Evolutionary conservation across 257 asterid genomes (phyloP).

Genomic region (Ilex asprella): DNA sequence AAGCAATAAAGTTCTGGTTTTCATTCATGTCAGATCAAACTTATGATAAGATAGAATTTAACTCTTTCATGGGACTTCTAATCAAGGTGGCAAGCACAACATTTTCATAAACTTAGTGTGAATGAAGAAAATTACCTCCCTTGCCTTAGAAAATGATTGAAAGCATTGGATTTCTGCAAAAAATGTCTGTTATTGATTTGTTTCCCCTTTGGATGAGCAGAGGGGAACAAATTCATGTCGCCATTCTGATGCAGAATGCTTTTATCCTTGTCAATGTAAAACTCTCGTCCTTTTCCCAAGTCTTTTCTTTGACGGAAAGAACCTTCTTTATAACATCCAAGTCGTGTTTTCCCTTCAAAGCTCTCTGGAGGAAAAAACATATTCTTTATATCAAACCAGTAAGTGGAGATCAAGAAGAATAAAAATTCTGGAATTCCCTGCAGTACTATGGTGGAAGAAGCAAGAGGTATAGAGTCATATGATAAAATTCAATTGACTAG

Average conservation of each 20-base stretch:
- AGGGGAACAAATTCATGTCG: slow-evolving; percentile 21
- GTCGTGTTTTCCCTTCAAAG: slow-evolving; percentile 30
- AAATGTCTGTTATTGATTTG: slow-evolving; percentile 27
- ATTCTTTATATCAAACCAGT: slow-evolving; percentile 18
- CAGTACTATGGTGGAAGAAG: not conserved
- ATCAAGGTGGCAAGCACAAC: slow-evolving; percentile 5
- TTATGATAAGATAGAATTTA: not conserved
- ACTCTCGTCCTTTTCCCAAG: slow-evolving; percentile 32
- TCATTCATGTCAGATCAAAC: not conserved
- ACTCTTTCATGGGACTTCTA: not conserved
- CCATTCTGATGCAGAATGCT: slow-evolving; percentile 21
- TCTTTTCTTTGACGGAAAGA: slow-evolving; percentile 36
- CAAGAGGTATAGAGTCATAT: not conserved
- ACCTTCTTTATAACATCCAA: slow-evolving; percentile 31
- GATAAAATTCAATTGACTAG: slow-evolving; percentile 9
- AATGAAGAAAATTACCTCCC: slow-evolving; percentile 50
- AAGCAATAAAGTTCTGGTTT: not conserved
- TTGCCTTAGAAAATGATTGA: slow-evolving; percentile 68
- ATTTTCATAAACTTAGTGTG: not conserved
- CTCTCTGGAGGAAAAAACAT: slow-evolving; percentile 34
- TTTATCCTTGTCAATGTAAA: slow-evolving; percentile 30
- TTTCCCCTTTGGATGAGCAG: slow-evolving; percentile 43
- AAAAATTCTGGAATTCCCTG: slow-evolving; percentile 1
- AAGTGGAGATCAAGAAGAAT: not conserved
- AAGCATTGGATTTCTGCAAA: slow-evolving; percentile 58